Evolutionary conservation across 176 grass and related monocot genomes (phyloP), one percentile per base, ranked within the genome.

Genomic region (Oropetium thomaeum): DNA sequence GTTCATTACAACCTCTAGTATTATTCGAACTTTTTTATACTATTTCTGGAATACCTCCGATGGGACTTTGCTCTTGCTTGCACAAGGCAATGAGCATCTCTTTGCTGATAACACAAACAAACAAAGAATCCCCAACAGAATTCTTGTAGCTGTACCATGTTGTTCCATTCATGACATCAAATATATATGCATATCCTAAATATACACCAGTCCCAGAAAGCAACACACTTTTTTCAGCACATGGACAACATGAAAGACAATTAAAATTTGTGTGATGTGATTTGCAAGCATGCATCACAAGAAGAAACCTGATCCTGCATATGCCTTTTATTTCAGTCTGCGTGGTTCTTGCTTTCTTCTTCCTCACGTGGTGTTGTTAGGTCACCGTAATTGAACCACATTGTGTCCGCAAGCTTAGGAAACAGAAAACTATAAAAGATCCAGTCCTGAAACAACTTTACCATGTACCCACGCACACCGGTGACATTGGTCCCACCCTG

Each of bases 351-450:
- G 9, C 16, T 44, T 17, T 52, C 17, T 1, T 6, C 54, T 17
- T 52, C 17, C 2, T 6, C 3, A 0, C 5, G 19, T 11, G 79
- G 35, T 12, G 57, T 27, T 12, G 57, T 27, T 22, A 88, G 63
- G 31, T 89, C 58, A 13, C 86, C 86, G 30, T 86, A 92, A n/a
- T 86, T 34, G 29, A 42, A 81, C 84, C 81, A 87, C 47, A 58
- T 69, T 0, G 78, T 59, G n/a, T 88, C 78, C 2, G 79, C 74
- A 0, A 92, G 81, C 47, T 69, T 47, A 5, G 78, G 78, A 5
- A 88, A 92, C 65, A 92, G 9, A 26, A 86, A 86, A 57, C 49
- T 58, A 64, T 82, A 92, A 33, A 92, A 92, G 62, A 92, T 34
- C 30, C 42, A 58, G 42, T 89, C 89, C 7, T 78, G 62, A 55